These are phyloP conservation scores for Fusarium bulbicola DNA, from an alignment of 2,329 filamentous ascomycete genomes.

Conservation along the genomic window DNA sequence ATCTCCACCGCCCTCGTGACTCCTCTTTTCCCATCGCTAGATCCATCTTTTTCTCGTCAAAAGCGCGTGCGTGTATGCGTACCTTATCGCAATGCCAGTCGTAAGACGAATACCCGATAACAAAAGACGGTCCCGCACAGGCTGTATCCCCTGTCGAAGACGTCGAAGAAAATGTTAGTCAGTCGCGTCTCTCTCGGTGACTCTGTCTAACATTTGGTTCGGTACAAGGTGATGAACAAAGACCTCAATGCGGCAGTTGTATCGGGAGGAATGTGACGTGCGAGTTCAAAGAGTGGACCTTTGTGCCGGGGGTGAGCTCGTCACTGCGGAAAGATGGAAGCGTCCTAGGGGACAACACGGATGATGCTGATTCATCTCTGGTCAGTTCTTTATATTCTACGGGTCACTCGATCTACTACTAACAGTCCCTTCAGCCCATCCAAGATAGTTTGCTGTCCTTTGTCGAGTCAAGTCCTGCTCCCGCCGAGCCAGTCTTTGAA, in stretches of 20 bases:
- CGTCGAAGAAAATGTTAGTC: slow-evolving; percentile 26
- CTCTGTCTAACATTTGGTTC: not conserved
- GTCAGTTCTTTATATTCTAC: not conserved
- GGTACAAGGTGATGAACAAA: slow-evolving; percentile 19
- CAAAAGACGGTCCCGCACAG: slow-evolving; percentile 22
- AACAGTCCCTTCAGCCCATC: not conserved
- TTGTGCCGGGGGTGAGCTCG: slow-evolving; percentile 12
- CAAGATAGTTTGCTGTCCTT: slow-evolving; percentile 8
- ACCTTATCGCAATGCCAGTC: slow-evolving; percentile 22
- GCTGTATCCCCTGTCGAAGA: slow-evolving; percentile 28
- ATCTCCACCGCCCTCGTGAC: not conserved
- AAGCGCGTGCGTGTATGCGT: not conserved
- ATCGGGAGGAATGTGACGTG: slow-evolving; percentile 23
- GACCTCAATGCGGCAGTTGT: slow-evolving; percentile 25
- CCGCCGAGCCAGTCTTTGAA: not conserved
- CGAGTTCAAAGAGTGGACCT: slow-evolving; percentile 32
- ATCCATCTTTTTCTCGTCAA: not conserved
- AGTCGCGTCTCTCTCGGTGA: no score
- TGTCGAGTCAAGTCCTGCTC: slow-evolving; percentile 2
- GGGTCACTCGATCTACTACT: not conserved
- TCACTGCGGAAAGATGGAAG: not conserved
- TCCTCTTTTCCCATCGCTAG: slow-evolving; percentile 13
- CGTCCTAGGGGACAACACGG: not conserved
- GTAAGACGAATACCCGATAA: slow-evolving; percentile 27
- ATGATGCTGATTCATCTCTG: not conserved